Conservation (phyloP, 2,329 filamentous ascomycete species). For the Xylaria sp. region DNA sequence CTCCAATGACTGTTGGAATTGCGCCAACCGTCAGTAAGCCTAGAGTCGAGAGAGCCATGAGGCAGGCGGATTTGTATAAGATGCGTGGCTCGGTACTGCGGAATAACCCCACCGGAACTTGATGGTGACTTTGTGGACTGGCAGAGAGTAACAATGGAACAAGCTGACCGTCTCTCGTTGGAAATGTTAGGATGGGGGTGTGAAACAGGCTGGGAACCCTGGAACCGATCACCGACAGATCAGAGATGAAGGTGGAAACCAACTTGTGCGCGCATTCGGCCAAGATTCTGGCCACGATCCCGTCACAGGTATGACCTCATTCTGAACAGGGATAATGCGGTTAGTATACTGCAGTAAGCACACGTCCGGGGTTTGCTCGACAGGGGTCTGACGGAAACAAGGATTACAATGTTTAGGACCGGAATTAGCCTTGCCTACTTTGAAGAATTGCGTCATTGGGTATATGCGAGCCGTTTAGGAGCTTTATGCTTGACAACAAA, state of each 20-base stretch:
- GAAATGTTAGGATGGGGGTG: constrained; percentile 25
- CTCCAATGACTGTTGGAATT: constrained; percentile 67
- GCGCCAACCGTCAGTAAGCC: constrained; percentile 63
- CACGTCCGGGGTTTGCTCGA: constrained; percentile 18
- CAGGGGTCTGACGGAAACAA: constrained; percentile 14
- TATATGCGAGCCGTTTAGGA: neutral
- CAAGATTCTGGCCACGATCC: constrained; percentile 27
- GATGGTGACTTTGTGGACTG: constrained; percentile 33
- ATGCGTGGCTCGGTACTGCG: constrained; percentile 35
- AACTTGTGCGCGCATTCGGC: constrained; percentile 12
- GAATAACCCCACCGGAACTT: constrained; percentile 40
- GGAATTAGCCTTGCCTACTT: constrained; percentile 6
- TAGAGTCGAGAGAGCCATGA: constrained; percentile 53
- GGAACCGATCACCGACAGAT: constrained; percentile 24
- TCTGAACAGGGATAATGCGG: constrained; percentile 19
- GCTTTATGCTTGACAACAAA: constrained; percentile 26
- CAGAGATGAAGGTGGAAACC: constrained; percentile 16
- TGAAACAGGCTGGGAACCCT: constrained; percentile 42
- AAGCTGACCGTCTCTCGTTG: constrained; percentile 11
- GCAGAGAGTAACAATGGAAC: constrained; percentile 25
- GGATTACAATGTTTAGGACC: constrained; percentile 19
- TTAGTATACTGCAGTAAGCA: constrained; percentile 11
- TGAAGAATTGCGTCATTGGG: constrained; percentile 33
- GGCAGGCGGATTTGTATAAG: constrained; percentile 26
- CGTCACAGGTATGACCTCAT: constrained; percentile 37